Percentiles rank a stretch among this genome's conserved stretches.
Conservation (phyloP, 306 rosid species). For the Pyrus communis region DNA sequence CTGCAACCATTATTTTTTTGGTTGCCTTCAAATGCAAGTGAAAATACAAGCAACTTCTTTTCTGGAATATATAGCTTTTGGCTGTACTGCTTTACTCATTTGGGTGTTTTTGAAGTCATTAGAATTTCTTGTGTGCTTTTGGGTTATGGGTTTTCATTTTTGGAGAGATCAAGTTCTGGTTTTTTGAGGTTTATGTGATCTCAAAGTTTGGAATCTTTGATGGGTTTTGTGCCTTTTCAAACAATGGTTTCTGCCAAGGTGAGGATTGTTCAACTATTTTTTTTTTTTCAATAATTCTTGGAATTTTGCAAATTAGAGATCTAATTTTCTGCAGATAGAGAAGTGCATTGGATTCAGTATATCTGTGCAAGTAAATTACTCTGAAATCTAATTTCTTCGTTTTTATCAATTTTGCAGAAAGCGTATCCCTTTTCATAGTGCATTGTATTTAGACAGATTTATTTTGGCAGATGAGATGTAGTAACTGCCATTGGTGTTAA, state of each 20-base stretch:
- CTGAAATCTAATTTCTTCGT: constrained; percentile 4
- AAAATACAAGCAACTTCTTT: constrained; percentile 7
- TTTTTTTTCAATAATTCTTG: constrained; percentile 1
- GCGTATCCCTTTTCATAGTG: not conserved
- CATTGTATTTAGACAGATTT: not conserved
- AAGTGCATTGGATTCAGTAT: constrained; percentile 2
- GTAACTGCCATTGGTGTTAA: not conserved
- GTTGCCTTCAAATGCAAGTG: constrained; percentile 45
- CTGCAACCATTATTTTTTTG: not conserved
- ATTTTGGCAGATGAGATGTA: not conserved
- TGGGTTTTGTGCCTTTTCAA: constrained; percentile 26
- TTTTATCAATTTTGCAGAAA: constrained; percentile 5
- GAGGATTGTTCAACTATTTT: constrained; percentile 12
- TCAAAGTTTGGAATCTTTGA: constrained; percentile 35
- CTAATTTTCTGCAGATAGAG: not conserved
- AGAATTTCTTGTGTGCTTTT: constrained; percentile 11
- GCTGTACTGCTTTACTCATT: constrained; percentile 34
- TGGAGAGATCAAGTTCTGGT: constrained; percentile 22
- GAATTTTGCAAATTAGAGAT: not conserved
- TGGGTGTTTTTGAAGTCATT: constrained; percentile 31
- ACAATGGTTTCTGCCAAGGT: constrained; percentile 36
- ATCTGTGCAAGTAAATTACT: not conserved
- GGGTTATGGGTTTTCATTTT: constrained; percentile 9
- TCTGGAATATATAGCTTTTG: constrained; percentile 16
- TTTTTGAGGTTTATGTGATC: constrained; percentile 16